Evolutionary conservation across 2,329 filamentous ascomycete species (phyloP), one percentile per base, ranked within the genome.

Genomic region (Rhytidhysteron rufulum): DNA sequence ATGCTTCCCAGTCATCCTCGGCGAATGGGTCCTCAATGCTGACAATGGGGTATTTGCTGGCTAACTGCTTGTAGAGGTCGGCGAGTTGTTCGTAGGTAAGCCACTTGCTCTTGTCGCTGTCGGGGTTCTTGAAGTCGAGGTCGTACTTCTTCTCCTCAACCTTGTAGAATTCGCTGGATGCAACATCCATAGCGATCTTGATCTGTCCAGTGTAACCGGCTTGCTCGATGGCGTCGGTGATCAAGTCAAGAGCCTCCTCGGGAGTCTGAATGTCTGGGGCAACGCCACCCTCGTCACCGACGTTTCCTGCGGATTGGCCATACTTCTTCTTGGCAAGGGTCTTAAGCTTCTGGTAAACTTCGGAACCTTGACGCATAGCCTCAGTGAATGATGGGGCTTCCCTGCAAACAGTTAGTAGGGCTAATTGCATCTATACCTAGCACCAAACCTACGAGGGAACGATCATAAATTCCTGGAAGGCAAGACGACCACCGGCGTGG

Each of bases 81-180:
- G 93, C 91, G 49, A 98, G 86, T 77, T 98, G 79, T 80, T 97
- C 88, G 75, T 97, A 97, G 58, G 88, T 95, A 78, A 98, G 79
- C 93, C 93, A 97, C 83, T 98, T 97, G 78, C 74, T 80, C 66
- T 83, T 80, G 78, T 98, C 93, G 70, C 86, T 93, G 51, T 97
- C 85, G 63, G 93, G 91, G 83, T 98, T 98, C 88, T 98, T 97
- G 88, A 97, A 98, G 85, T 97, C 93, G 53, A 98, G 81, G 68
- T 98, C 93, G 82, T 98, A 98, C 81, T 97, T 97, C 86, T 97
- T 96, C 69, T 76, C 91, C 38, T 93, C 88, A 37, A 63, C 57
- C 68, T 97, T 97, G 86, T 98, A 98, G 82, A 98, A 98, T 74
- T 98, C 93, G 78, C 87, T 95, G 53, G 93, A 96, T 54, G 93